These are phyloP conservation scores for Boletus smithii DNA, from an alignment of 1,284 basidiomycete species.

Conservation along the genomic window DNA sequence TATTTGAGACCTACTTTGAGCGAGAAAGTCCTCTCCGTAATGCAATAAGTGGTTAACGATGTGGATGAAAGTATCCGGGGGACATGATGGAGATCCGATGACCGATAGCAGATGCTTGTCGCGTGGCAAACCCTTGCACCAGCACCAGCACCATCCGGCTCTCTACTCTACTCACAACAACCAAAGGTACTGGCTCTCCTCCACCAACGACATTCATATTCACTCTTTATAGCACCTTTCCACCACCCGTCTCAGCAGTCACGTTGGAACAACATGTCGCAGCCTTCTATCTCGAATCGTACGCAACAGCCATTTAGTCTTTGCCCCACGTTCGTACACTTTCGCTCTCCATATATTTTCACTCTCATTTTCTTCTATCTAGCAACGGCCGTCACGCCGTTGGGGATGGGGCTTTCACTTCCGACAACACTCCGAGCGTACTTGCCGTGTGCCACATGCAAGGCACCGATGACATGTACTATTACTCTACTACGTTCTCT, in stretches of 20 bases:
- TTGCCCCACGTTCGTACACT: slow-evolving; percentile 71
- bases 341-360: slow-evolving; percentile 12
- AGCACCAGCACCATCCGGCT: slow-evolving; percentile 16
- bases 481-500: slow-evolving; percentile 86
- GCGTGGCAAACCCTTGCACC: slow-evolving; percentile 11
- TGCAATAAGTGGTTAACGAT: too few relatives aligned
- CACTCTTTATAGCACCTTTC: slow-evolving; percentile 1
- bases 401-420: slow-evolving; percentile 85
- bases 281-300: slow-evolving; percentile 62
- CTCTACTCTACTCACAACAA: neutral
- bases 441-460: slow-evolving; percentile 80
- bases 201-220: neutral
- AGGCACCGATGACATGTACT: slow-evolving; percentile 77
- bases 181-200: neutral
- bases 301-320: slow-evolving; percentile 80
- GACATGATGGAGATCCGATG: slow-evolving; percentile 3
- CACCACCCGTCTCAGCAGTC: slow-evolving; percentile 32
- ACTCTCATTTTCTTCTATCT: slow-evolving; percentile 17
- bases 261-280: slow-evolving; percentile 84
- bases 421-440: slow-evolving; percentile 75
- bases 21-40: too few relatives aligned
- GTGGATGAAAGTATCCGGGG: slow-evolving; percentile 21
- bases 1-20: neutral
- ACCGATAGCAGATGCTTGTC: neutral
- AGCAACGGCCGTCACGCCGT: slow-evolving; percentile 92